Percentiles rank a stretch among this genome's conserved stretches.
These are phyloP conservation scores for Pythium myriotylum DNA, from an alignment of 352 stramenopile genomes.

Conservation along the genomic window DNA sequence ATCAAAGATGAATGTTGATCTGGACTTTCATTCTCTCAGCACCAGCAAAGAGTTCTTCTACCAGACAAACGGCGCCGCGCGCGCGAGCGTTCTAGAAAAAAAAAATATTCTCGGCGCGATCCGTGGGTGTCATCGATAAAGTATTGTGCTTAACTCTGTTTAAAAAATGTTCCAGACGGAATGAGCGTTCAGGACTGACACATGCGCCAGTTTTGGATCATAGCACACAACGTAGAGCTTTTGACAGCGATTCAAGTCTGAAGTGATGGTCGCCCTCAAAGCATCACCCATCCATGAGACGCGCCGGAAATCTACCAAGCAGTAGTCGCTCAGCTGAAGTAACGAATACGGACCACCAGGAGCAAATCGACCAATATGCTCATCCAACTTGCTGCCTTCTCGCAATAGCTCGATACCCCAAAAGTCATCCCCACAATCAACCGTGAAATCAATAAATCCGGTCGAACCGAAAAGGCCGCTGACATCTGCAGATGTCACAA, in stretches of 20 bases:
- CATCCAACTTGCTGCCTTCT: conserved; percentile 13
- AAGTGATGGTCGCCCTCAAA: not conserved
- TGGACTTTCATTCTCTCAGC: too few species aligned
- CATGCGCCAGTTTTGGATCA: not conserved
- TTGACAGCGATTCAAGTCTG: not conserved
- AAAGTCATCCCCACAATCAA: conserved; percentile 15
- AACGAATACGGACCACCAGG: conserved; percentile 16
- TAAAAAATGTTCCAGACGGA: too few species aligned
- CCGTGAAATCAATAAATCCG: conserved; percentile 27
- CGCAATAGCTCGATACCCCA: conserved; percentile 28
- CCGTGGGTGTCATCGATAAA: too few species aligned
- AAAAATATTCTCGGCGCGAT: too few species aligned
- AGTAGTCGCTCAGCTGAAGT: conserved; percentile 16
- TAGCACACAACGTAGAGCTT: not conserved
- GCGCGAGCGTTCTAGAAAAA: too few species aligned
- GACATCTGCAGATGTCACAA: conserved; percentile 25
- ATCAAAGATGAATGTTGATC: too few species aligned
- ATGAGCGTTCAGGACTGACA: too few species aligned
- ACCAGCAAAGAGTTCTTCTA: too few species aligned
- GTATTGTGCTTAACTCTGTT: too few species aligned
- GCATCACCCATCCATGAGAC: conserved; percentile 3
- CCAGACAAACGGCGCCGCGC: too few species aligned
- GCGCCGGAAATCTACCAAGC: conserved; percentile 12
- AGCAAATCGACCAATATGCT: conserved; percentile 21
- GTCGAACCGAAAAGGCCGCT: conserved; percentile 26